A percentile compares a stretch with the other conserved stretches of the same genome.
These are phyloP conservation scores for Populus hybrid DNA, from an alignment of 441 rosid species.

Conservation along the genomic window DNA sequence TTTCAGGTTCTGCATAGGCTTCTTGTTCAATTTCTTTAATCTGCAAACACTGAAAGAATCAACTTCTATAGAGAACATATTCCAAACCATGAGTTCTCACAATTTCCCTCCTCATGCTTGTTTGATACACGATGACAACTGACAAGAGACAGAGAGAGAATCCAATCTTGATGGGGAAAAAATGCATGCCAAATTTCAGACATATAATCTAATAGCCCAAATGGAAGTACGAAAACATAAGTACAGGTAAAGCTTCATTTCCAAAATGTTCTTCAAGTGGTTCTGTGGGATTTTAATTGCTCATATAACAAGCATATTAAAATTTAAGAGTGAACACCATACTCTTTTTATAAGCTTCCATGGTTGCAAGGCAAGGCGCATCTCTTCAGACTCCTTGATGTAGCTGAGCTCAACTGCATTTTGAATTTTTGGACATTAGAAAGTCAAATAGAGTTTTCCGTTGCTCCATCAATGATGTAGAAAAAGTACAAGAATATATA, in stretches of 20 bases:
- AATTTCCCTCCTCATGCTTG: neutral
- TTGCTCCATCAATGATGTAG: neutral
- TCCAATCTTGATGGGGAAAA: neutral
- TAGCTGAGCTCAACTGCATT: conserved; percentile 56
- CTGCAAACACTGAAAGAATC: conserved; percentile 29
- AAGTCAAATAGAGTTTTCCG: neutral
- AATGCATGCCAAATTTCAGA: neutral
- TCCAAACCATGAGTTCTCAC: neutral
- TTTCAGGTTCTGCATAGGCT: conserved; percentile 46
- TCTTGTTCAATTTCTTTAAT: conserved; percentile 86
- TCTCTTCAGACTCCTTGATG: conserved; percentile 72
- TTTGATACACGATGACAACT: neutral
- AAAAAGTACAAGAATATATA: neutral
- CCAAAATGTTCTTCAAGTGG: neutral
- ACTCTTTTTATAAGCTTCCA: conserved; percentile 78
- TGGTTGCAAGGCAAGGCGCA: conserved; percentile 81
- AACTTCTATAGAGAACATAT: neutral
- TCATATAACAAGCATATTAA: neutral
- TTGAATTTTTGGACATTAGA: conserved; percentile 11
- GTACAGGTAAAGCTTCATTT: neutral
- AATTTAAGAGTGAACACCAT: conserved; percentile 3
- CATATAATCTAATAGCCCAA: too few relatives aligned
- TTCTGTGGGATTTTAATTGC: neutral
- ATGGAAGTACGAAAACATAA: neutral
- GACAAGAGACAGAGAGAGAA: neutral